Evolutionary conservation across 108 stramenopile genomes (phyloP), one percentile per base, ranked within the genome.

Genomic region (Epithemia pelagica): DNA sequence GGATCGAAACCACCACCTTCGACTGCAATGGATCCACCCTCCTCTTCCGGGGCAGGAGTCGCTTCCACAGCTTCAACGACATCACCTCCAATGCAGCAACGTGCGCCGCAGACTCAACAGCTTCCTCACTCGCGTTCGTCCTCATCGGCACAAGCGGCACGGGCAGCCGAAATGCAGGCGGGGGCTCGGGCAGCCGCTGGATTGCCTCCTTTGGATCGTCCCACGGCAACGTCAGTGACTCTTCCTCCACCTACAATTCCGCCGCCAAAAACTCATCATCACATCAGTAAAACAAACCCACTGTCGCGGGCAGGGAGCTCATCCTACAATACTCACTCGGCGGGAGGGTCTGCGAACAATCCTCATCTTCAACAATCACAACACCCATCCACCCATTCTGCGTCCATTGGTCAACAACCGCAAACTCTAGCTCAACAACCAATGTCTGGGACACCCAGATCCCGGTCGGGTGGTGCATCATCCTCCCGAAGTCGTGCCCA

Each of bases 171-270:
- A 32, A 82, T 82, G 76, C 76, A 82, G 68, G 71, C 67, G 1
- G 81, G 69, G 2, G 81, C 81, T 56, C 62, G 81, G 22, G 69
- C 68, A 25, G 77, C 77, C 5, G 81, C 81, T 64, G 81, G 81
- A 31, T 57, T 78, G 28, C 81, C 81, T 27, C 81, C 81, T n/a
- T 33, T 82, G 60, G 76, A 71, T n/a, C 53, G n/a, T 25, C 74
- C 71, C 32, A 76, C 77, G 24, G 70, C 76, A 10, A 74, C 76
- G 0, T 63, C 76, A 26, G 72, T 73, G 23, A 75, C 71, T 25
- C 69, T 66, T 5, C 58, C 55, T 23, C 70, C 70, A n/a, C 76
- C 73, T 8, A 62, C 73, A 1, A 77, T 77, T 55, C 27, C 75
- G 30, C 62, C 70, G 2, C 23, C 71, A 0, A 72, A 64, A 52